Conservation (phyloP, 495 filamentous ascomycete species). For the Amorphotheca resinae region DNA sequence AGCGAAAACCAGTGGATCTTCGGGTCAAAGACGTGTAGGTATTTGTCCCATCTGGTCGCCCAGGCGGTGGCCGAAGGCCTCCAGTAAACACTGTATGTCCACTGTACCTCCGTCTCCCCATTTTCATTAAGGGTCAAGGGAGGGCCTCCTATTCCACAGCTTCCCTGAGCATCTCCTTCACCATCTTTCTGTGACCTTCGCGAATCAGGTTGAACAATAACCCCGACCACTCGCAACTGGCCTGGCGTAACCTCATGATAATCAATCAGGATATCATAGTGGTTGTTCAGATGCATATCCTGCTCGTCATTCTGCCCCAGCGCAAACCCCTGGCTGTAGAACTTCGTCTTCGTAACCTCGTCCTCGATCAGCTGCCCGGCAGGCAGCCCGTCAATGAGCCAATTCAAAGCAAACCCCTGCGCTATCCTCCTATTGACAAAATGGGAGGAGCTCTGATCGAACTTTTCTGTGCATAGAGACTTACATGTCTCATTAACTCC, state of each 20-base stretch:
- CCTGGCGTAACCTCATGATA: constrained; percentile 63
- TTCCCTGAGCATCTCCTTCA: constrained; percentile 41
- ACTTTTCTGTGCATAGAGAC: constrained; percentile 53
- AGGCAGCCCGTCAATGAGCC: constrained; percentile 87
- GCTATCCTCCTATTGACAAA: constrained; percentile 75
- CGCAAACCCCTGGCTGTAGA: constrained; percentile 80
- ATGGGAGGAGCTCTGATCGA: constrained; percentile 51
- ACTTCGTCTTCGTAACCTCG: constrained; percentile 54
- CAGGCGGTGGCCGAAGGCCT: constrained; percentile 63
- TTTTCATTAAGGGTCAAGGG: constrained; percentile 53
- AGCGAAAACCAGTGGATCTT: constrained; percentile 98
- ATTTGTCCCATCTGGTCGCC: constrained; percentile 97
- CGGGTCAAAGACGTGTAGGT: constrained; percentile 87
- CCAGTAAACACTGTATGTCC: constrained; percentile 90
- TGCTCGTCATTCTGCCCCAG: constrained; percentile 53
- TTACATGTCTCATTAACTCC: constrained; percentile 75
- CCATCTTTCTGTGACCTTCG: constrained; percentile 43
- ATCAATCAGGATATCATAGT: constrained; percentile 88
- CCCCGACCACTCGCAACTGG: constrained; percentile 79
- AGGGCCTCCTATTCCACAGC: constrained; percentile 41
- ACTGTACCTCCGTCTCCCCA: constrained; percentile 57
- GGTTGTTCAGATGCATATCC: constrained; percentile 64
- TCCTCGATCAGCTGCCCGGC: constrained; percentile 71
- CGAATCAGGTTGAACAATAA: constrained; percentile 72
- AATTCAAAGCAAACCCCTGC: constrained; percentile 82